Evolutionary conservation across 495 filamentous ascomycete genomes (phyloP).

Genomic region (Sabuloglossum arenarium): DNA sequence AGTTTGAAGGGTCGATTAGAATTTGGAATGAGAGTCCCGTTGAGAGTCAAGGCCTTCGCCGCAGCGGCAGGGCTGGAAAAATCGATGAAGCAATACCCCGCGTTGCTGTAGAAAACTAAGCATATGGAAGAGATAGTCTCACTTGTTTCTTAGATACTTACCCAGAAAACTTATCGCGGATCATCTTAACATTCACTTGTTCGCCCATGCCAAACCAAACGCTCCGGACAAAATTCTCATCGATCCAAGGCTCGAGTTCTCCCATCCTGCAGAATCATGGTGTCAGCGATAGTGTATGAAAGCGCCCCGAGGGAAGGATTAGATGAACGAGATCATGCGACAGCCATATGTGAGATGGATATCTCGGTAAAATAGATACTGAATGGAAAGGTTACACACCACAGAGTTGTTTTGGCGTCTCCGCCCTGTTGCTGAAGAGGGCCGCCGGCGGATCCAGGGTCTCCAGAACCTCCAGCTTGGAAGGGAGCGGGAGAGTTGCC

Average conservation of each 20-base stretch:
- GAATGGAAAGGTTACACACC: constrained; percentile 29
- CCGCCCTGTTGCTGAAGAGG: constrained; percentile 27
- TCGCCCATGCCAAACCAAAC: constrained; percentile 83
- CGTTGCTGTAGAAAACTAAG: constrained; percentile 43
- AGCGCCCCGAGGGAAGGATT: neutral
- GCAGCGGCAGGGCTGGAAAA: constrained; percentile 70
- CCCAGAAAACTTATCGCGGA: constrained; percentile 98
- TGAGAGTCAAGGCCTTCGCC: constrained; percentile 70
- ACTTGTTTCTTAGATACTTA: constrained; percentile 26
- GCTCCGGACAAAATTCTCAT: constrained; percentile 93
- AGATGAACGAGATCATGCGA: neutral
- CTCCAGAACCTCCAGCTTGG: constrained; percentile 29
- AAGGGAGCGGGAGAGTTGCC: constrained; percentile 34
- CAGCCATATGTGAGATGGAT: neutral
- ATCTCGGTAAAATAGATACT: neutral
- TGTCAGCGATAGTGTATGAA: constrained; percentile 7
- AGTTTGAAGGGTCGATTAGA: constrained; percentile 91
- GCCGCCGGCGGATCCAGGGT: constrained; percentile 27
- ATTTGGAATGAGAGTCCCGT: constrained; percentile 84
- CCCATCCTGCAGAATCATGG: constrained; percentile 54
- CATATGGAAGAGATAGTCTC: neutral
- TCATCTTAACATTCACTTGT: constrained; percentile 97
- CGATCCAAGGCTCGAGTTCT: constrained; percentile 97
- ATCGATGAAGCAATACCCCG: constrained; percentile 97
- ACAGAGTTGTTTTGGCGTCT: constrained; percentile 64